Percentiles rank a stretch among this genome's conserved stretches.
Evolutionary conservation across 441 rosid genomes (phyloP).

Genomic region (Gossypium aridum): DNA sequence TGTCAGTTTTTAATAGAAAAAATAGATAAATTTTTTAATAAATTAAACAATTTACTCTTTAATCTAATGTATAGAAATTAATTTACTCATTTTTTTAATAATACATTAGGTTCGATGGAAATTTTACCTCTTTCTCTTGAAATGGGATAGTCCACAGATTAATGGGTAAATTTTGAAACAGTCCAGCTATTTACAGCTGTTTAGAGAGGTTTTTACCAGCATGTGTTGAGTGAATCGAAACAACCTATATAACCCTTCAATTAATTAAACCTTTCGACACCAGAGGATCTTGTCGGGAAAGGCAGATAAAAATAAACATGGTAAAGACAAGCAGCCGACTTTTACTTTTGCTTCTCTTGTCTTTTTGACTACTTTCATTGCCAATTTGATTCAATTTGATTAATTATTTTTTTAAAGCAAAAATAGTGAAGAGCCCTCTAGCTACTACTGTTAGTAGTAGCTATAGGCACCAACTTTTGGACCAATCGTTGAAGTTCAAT

Average conservation of each 20-base stretch:
- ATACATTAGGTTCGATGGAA: too few relatives aligned
- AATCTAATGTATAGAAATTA: too few relatives aligned
- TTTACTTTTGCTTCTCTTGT: neutral
- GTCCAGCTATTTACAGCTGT: neutral
- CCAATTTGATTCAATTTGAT: neutral
- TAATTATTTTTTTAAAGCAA: neutral
- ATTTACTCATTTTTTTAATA: too few relatives aligned
- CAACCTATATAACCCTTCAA: neutral
- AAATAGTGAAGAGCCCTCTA: too few relatives aligned
- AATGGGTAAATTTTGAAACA: neutral
- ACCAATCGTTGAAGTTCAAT: neutral
- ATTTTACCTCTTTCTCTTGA: neutral
- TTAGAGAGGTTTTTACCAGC: neutral
- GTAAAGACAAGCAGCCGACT: constrained; percentile 15
- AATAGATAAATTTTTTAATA: too few relatives aligned
- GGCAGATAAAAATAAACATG: constrained; percentile 8
- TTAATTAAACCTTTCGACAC: neutral
- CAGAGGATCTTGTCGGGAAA: neutral
- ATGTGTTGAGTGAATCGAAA: neutral
- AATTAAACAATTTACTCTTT: fast-evolving
- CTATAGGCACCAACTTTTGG: neutral
- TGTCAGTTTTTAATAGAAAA: too few relatives aligned
- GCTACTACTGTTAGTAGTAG: neutral
- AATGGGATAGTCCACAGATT: neutral
- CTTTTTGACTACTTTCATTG: constrained; percentile 14